Percentiles rank a stretch among this genome's conserved stretches.
These are phyloP conservation scores for Talaromyces sp. DNA, from an alignment of 2,329 filamentous ascomycete species.

Conservation along the genomic window DNA sequence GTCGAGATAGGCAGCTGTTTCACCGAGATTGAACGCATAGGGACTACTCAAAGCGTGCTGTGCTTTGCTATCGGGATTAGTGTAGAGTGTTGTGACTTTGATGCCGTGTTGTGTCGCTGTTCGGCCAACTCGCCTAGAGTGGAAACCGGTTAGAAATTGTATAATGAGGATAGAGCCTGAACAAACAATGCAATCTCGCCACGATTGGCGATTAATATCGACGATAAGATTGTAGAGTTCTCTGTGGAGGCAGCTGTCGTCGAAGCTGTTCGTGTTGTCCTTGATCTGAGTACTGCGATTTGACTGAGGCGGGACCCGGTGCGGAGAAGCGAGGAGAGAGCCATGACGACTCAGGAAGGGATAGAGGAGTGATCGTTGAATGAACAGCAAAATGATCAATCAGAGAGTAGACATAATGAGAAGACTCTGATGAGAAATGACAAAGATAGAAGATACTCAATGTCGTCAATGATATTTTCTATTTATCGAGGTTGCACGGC, in stretches of 20 bases:
- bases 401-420: constrained; percentile 1
- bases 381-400: background rate
- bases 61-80: constrained; percentile 78
- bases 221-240: constrained; percentile 50
- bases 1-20: constrained; percentile 83
- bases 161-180: background rate
- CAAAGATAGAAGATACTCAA: background rate
- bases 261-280: constrained; percentile 3
- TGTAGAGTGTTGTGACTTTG: constrained; percentile 90
- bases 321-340: constrained; percentile 40
- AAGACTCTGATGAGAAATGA: background rate
- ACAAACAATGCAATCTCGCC: constrained; percentile 83
- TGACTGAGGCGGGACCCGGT: constrained; percentile 35
- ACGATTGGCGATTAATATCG: constrained; percentile 91
- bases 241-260: constrained; percentile 4
- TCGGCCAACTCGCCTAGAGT: constrained; percentile 67
- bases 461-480: background rate
- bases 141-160: background rate
- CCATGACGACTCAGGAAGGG: constrained; percentile 26
- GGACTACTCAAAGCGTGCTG: constrained; percentile 86
- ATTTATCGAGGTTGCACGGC: background rate
- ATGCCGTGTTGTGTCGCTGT: constrained; percentile 88
- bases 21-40: constrained; percentile 77
- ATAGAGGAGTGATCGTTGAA: background rate
- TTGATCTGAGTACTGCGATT: constrained; percentile 17